phyloP scores from a whole-genome alignment of 441 rosid genomes.

The Hura crepitans region DNA sequence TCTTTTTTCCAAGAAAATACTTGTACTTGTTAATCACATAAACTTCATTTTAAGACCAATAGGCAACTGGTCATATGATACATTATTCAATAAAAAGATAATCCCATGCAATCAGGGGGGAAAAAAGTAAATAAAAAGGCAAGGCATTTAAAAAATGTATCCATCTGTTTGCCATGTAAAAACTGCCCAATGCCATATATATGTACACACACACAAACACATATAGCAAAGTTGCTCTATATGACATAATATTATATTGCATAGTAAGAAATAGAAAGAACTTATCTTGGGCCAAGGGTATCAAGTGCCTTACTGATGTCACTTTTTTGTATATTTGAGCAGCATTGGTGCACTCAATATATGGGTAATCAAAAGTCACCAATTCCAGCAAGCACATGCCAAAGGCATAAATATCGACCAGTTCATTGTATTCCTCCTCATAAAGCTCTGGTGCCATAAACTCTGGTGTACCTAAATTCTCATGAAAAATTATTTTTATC shows the following conservation, averaged over 20 bases:
- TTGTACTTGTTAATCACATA: background rate
- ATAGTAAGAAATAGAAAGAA: background rate
- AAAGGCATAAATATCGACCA: slow-evolving; percentile 79
- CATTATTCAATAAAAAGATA: background rate
- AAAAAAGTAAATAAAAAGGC: too few species aligned
- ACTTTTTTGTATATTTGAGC: slow-evolving; percentile 86
- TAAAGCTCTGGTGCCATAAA: slow-evolving; percentile 95
- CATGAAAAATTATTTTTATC: background rate
- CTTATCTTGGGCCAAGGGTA: background rate
- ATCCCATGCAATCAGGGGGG: background rate
- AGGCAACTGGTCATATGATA: slow-evolving; percentile 13
- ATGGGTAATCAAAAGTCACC: slow-evolving; percentile 77
- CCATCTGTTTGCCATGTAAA: too few species aligned
- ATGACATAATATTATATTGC: background rate
- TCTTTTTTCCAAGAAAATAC: background rate
- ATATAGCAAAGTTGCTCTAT: background rate
- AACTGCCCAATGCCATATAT: too few species aligned
- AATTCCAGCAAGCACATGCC: slow-evolving; percentile 88
- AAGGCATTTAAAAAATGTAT: background rate
- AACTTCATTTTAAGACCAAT: background rate
- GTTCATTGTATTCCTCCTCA: slow-evolving; percentile 82
- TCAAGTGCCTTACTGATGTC: slow-evolving; percentile 42
- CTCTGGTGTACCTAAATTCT: slow-evolving; percentile 56
- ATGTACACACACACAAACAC: too few species aligned
- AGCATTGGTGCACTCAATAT: slow-evolving; percentile 62